A percentile compares a stretch with the other conserved stretches of the same genome.
Conservation (phyloP, 2,329 filamentous ascomycete genomes). For the Remersonia thermophila region DNA sequence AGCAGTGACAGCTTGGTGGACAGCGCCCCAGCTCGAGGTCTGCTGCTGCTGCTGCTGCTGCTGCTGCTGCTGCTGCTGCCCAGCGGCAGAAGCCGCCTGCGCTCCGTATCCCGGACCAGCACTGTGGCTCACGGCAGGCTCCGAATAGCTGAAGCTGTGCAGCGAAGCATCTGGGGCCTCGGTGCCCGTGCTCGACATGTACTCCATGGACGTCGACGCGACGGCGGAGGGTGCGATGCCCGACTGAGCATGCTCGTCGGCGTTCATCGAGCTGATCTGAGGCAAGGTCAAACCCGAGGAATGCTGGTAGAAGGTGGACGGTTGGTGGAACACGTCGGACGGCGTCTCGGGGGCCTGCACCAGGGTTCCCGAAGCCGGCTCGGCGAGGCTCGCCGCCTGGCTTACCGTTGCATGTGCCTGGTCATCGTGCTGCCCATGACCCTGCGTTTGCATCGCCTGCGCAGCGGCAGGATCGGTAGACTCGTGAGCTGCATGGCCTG, state of each 20-base stretch:
- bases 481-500: background rate
- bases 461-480: background rate
- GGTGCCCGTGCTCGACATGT: conserved; percentile 4
- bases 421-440: conserved; percentile 14
- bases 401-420: conserved; percentile 9
- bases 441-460: conserved; percentile 1
- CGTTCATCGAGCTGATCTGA: background rate
- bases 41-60: conserved; percentile 8
- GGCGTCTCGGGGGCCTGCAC: conserved; percentile 10
- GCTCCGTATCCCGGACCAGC: conserved; percentile 7
- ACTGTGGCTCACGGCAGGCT: conserved; percentile 5
- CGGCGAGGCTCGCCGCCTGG: background rate
- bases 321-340: conserved; percentile 6
- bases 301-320: conserved; percentile 11
- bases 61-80: background rate
- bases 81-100: too few species aligned
- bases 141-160: conserved; percentile 8
- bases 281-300: conserved; percentile 12
- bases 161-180: conserved; percentile 6
- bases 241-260: conserved; percentile 5
- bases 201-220: conserved; percentile 8
- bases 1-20: conserved; percentile 16
- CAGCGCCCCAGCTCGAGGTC: conserved; percentile 10
- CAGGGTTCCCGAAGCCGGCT: conserved; percentile 3
- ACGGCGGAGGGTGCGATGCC: conserved; percentile 3